phyloP scores from a whole-genome alignment of 345 rosid genomes.

The thale cress (Arabidopsis thaliana) region TAIR10.1 NC_003076.8:26221501-26222000 shows the following conservation, averaged over 20 bases:
- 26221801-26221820: neutral
- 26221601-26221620: neutral
- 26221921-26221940: slow-evolving; percentile 36
- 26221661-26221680: slow-evolving; percentile 93
- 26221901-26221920: slow-evolving; percentile 37
- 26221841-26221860: neutral
- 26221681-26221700: slow-evolving; percentile 94
- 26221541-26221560: neutral
- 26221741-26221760: no score
- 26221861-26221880: neutral
- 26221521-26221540: slow-evolving; percentile 15
- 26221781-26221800: neutral
- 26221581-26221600: neutral
- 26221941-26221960: slow-evolving; percentile 44
- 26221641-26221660: slow-evolving; percentile 85
- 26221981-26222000: slow-evolving; percentile 49
- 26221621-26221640: slow-evolving; percentile 18
- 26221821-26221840: neutral
- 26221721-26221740: neutral
- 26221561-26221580: slow-evolving; percentile 11
- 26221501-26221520: slow-evolving; percentile 13
- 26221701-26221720: slow-evolving; percentile 45
- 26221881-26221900: neutral
- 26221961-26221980: slow-evolving; percentile 47
- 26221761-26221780: neutral